Evolutionary conservation across 306 rosid genomes (phyloP).

Genomic region (Casuarina glauca): DNA sequence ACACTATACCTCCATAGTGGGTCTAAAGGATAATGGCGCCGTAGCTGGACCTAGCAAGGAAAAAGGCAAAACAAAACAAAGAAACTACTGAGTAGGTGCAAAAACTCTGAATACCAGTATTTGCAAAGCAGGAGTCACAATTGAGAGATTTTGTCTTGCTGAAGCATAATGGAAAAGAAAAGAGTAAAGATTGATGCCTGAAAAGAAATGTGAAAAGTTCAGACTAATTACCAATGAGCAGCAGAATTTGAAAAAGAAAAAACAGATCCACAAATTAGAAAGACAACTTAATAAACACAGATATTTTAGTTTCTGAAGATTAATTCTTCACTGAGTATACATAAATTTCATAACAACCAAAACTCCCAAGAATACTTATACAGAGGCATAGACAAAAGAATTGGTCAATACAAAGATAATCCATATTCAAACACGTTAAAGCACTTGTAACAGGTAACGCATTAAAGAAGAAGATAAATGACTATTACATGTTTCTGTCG

Average conservation of each 20-base stretch:
- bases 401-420: too few species aligned
- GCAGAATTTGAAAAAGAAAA: background rate
- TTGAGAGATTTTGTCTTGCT: background rate
- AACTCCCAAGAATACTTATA: too few species aligned
- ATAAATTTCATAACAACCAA: too few species aligned
- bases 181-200: background rate
- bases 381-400: too few species aligned
- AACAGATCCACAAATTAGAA: background rate
- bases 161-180: background rate
- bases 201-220: background rate
- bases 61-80: constrained; percentile 14
- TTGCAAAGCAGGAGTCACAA: background rate
- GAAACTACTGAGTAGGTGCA: constrained; percentile 21
- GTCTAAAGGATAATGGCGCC: constrained; percentile 47
- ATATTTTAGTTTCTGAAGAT: too few species aligned
- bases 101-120: constrained; percentile 11
- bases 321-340: too few species aligned
- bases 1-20: constrained; percentile 67
- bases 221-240: background rate
- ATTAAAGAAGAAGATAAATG: too few species aligned
- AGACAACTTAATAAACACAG: too few species aligned
- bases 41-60: constrained; percentile 54
- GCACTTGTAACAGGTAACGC: too few species aligned
- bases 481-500: background rate
- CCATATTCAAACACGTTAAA: background rate